A percentile compares a stretch with the other conserved stretches of the same genome.
phyloP scores from a whole-genome alignment of 768 basidiomycete genomes.

The Termitomyces sp. region DNA sequence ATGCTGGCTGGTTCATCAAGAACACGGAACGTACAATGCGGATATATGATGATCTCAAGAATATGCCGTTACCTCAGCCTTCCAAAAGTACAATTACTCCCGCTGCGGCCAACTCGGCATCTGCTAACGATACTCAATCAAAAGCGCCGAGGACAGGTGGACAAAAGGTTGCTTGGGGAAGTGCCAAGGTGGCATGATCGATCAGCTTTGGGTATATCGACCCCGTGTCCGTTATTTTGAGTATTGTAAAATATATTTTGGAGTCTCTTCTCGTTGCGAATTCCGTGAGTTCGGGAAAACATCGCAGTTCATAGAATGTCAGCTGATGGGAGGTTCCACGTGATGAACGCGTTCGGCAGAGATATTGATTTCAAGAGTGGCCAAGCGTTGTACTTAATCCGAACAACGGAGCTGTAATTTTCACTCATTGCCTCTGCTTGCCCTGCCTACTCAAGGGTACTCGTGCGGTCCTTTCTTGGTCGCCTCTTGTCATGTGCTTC shows the following conservation, averaged over 20 bases:
- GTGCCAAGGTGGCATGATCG: slow-evolving; percentile 30
- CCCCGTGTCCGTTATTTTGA: neutral
- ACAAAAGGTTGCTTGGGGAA: slow-evolving; percentile 60
- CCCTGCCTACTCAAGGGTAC: slow-evolving; percentile 2
- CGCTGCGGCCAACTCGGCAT: slow-evolving; percentile 19
- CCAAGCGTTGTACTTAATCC: no score
- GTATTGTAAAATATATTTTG: neutral
- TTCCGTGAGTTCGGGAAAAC: neutral
- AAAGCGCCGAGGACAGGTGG: slow-evolving; percentile 33
- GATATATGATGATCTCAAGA: slow-evolving; percentile 73
- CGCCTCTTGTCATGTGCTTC: slow-evolving; percentile 17
- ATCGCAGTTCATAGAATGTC: neutral
- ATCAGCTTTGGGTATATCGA: neutral
- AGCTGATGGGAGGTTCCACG: slow-evolving; percentile 7
- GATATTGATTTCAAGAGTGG: no score
- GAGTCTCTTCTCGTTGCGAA: neutral
- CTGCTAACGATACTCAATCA: slow-evolving; percentile 16
- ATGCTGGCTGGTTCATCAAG: slow-evolving; percentile 96
- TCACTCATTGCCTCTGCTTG: slow-evolving; percentile 3
- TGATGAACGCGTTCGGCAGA: slow-evolving; percentile 10
- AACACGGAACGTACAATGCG: slow-evolving; percentile 90
- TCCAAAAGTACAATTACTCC: slow-evolving; percentile 20
- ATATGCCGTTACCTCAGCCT: slow-evolving; percentile 38
- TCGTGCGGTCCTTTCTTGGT: slow-evolving; percentile 10
- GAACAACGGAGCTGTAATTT: slow-evolving; percentile 2